Percentiles rank a stretch among this genome's conserved stretches.
phyloP scores from a whole-genome alignment of 345 rosid species.

The Boechera stricta region DNA sequence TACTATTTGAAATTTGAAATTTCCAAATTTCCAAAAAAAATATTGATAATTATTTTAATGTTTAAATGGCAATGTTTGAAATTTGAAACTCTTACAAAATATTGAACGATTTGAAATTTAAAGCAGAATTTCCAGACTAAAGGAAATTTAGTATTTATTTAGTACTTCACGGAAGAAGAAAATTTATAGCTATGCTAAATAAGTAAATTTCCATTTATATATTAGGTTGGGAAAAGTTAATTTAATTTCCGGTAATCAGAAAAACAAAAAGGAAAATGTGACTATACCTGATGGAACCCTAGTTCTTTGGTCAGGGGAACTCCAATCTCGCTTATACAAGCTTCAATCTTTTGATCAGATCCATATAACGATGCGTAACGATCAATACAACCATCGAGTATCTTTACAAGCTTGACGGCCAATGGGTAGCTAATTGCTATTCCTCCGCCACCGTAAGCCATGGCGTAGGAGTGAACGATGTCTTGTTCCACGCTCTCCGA shows the following conservation, averaged over 20 bases:
- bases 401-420: slow-evolving; percentile 68
- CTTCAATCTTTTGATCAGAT: slow-evolving; percentile 84
- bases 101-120: neutral
- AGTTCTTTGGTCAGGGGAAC: slow-evolving; percentile 77
- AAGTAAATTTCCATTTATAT: neutral
- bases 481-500: slow-evolving; percentile 94
- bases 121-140: slow-evolving; percentile 1
- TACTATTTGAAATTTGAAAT: neutral
- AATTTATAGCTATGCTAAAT: neutral
- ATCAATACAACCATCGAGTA: slow-evolving; percentile 84
- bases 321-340: slow-evolving; percentile 82
- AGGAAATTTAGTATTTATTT: slow-evolving; percentile 9
- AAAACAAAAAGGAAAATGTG: slow-evolving; percentile 2
- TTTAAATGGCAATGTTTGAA: neutral
- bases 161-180: neutral
- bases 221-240: too few relatives aligned
- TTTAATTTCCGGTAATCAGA: neutral
- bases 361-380: slow-evolving; percentile 76
- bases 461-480: slow-evolving; percentile 72
- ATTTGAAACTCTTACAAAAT: too few relatives aligned
- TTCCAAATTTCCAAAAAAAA: neutral
- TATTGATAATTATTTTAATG: neutral
- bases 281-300: slow-evolving; percentile 88
- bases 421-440: slow-evolving; percentile 81
- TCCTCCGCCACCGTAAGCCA: slow-evolving; percentile 95